A percentile compares a stretch with the other conserved stretches of the same genome.
phyloP scores from a whole-genome alignment of 169 alveolate species.

The Theileria orientalis region DNA sequence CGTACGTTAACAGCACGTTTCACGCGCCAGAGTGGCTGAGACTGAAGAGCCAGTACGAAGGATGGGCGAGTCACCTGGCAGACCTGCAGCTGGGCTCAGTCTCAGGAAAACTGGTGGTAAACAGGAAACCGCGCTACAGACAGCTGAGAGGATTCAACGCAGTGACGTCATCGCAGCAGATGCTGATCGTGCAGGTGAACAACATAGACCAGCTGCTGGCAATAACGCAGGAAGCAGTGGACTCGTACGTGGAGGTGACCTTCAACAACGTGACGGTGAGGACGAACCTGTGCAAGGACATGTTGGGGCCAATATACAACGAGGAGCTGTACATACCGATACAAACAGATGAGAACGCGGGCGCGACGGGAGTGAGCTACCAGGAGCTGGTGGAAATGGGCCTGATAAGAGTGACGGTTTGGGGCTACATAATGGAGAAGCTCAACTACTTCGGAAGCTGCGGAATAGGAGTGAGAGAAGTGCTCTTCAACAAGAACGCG shows the following conservation, averaged over 20 bases:
- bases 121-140: slow-evolving; percentile 68
- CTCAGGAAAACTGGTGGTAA: slow-evolving; percentile 62
- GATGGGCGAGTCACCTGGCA: slow-evolving; percentile 65
- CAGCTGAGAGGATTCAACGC: slow-evolving; percentile 39
- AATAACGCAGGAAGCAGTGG: slow-evolving; percentile 40
- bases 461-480: not conserved
- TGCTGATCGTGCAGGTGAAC: slow-evolving; percentile 61
- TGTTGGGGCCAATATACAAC: slow-evolving; percentile 63
- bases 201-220: slow-evolving; percentile 67
- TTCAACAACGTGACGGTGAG: slow-evolving; percentile 65
- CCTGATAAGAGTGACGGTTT: slow-evolving; percentile 65
- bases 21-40: slow-evolving; percentile 66
- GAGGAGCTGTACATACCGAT: slow-evolving; percentile 68
- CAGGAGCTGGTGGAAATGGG: slow-evolving; percentile 56
- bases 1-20: slow-evolving; percentile 58
- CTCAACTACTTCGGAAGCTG: slow-evolving; percentile 29
- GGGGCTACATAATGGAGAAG: slow-evolving; percentile 63
- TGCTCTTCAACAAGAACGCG: not conserved
- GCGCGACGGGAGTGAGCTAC: slow-evolving; percentile 42
- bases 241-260: slow-evolving; percentile 70
- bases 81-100: slow-evolving; percentile 66
- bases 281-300: slow-evolving; percentile 60
- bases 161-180: slow-evolving; percentile 28
- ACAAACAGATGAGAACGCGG: slow-evolving; percentile 37
- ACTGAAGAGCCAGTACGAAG: slow-evolving; percentile 69